Percentiles rank a stretch among this genome's conserved stretches.
phyloP scores from a whole-genome alignment of 1,284 basidiomycete genomes.

The Boletus smithii region DNA sequence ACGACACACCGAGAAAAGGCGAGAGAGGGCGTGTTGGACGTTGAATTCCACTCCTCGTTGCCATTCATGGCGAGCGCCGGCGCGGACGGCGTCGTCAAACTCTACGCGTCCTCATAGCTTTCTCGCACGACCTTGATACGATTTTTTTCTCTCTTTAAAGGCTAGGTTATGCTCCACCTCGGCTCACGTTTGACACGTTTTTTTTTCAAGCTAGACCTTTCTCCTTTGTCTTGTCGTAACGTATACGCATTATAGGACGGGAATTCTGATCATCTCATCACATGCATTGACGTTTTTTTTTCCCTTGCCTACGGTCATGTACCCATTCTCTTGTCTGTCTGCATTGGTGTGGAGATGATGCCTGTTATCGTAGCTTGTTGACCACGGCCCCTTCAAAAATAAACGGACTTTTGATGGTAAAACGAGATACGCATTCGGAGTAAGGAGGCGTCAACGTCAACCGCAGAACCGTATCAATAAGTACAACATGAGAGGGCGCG shows the following conservation, averaged over 20 bases:
- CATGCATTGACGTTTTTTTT: conserved; percentile 9
- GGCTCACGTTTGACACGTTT: conserved; percentile 9
- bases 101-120: conserved; percentile 84
- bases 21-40: conserved; percentile 86
- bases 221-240: conserved; percentile 14
- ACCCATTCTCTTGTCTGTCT: no score
- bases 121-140: no score
- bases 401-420: no score
- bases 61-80: conserved; percentile 91
- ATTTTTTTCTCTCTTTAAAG: no score
- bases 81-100: conserved; percentile 91
- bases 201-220: conserved; percentile 9
- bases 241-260: conserved; percentile 29
- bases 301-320: conserved; percentile 4
- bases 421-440: no score
- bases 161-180: conserved; percentile 13
- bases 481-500: neutral
- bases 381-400: no score
- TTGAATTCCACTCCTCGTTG: conserved; percentile 80
- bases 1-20: conserved; percentile 84
- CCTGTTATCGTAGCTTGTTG: no score
- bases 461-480: neutral
- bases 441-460: neutral
- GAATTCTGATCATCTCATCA: conserved; percentile 22
- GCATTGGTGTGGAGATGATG: no score